Base-by-base conservation (phyloP, 2,329 filamentous ascomycete species). In the Ceratocystis ficicola region DNA sequence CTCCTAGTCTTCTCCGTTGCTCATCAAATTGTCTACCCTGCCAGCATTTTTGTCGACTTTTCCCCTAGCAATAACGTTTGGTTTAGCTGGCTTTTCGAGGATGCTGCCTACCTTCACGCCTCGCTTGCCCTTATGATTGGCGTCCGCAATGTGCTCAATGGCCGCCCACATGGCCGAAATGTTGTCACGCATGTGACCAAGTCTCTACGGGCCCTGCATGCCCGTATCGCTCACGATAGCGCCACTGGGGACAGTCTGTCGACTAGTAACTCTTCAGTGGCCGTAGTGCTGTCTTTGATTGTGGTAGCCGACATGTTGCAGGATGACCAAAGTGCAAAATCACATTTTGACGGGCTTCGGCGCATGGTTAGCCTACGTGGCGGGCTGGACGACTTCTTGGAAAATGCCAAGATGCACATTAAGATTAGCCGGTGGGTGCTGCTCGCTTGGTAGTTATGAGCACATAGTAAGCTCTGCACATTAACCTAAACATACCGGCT, bases 331-430 rank as follows among this genome's bases (percentile, higher is more conserved):
- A 60, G 63, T 20, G 66, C 66, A 28, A 65, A 65, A 44, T 65
- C 63, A 6, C 66, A 67, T 30, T 67, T 67, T 52, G 63, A 67
- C 20, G 66, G 66, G 22, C 28, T 67, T 6, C 62, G 66, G 36
- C 63, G 66, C 44, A 67, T 67, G 48, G 66, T 67, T 8, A 67
- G 52, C 17, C 55, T 67, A 59, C 63, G 66, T 4, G 66, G 66
- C n/a, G 66, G 66, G 2, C 25, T 67, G 17, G 66, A 67, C 55
- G 66, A 63, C 25, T 67, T 67, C 59, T 50, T 50, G 20, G 25
- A 63, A 20, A 67, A 67, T 55, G 66, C 66, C 5, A 67, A 67
- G 63, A 67, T 67, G 66, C 66, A 67, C 20, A 64, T 67, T 12
- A 67, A 67, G 59, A 28, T 67, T 5, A 63, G 66, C 46, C 52